phyloP scores from a whole-genome alignment of 164 flowering plant species.

The Nymphaea colorata region DNA sequence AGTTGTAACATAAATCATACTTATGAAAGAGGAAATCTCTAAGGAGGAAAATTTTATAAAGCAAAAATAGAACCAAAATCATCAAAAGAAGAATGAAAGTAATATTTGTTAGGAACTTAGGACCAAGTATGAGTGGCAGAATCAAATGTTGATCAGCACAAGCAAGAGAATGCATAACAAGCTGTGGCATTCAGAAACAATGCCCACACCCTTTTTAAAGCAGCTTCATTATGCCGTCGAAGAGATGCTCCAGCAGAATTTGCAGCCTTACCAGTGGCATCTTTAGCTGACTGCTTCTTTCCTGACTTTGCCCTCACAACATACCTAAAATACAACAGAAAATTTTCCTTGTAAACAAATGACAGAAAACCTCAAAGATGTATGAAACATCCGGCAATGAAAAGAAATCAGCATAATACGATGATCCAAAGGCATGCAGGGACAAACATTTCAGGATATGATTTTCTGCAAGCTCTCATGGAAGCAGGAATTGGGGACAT shows the following conservation, averaged over 20 bases:
- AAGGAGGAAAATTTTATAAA: not conserved
- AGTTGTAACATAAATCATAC: not conserved
- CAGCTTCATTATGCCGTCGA: conserved; percentile 87
- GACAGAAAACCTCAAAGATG: not conserved
- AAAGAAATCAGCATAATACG: not conserved
- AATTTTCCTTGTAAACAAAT: not conserved
- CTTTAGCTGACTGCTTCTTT: conserved; percentile 83
- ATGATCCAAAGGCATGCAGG: too few relatives aligned
- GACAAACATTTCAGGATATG: too few relatives aligned
- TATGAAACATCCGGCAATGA: not conserved
- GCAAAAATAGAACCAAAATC: not conserved
- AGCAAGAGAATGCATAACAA: not conserved
- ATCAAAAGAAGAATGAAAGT: too few relatives aligned
- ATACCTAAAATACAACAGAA: conserved; percentile 40
- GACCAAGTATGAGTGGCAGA: too few relatives aligned
- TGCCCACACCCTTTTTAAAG: conserved; percentile 68
- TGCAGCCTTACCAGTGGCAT: conserved; percentile 68
- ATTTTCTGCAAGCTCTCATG: too few relatives aligned
- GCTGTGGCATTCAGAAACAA: not conserved
- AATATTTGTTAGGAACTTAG: too few relatives aligned
- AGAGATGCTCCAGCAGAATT: conserved; percentile 95
- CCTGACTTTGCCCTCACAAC: conserved; percentile 96
- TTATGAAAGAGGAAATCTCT: not conserved
- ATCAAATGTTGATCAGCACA: not conserved
- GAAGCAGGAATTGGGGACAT: too few relatives aligned